A percentile compares a stretch with the other conserved stretches of the same genome.
Evolutionary conservation across 73 alveolate genomes (phyloP).

Genomic region (Loxodes magnus): DNA sequence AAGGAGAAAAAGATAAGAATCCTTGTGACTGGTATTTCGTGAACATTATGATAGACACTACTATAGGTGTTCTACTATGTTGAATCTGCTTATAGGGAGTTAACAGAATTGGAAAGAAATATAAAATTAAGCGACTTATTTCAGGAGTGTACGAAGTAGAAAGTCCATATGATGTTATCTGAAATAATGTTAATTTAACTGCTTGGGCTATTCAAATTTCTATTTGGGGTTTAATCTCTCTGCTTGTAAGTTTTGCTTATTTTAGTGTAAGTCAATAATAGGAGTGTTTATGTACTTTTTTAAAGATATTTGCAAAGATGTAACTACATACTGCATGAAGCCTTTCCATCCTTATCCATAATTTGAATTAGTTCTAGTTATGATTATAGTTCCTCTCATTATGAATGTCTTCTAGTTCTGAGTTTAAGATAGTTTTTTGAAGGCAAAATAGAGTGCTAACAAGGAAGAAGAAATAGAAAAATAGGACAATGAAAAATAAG

Average conservation of each 20-base stretch:
- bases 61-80: background rate
- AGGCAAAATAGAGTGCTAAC: background rate
- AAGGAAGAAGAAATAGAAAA: background rate
- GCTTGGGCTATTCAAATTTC: conserved; percentile 4
- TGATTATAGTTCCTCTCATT: conserved; percentile 2
- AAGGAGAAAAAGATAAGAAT: background rate
- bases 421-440: background rate
- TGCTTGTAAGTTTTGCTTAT: no score
- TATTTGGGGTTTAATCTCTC: background rate
- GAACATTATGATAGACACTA: conserved; percentile 18
- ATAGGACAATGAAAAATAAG: background rate
- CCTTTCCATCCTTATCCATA: background rate
- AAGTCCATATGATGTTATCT: no score
- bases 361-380: background rate
- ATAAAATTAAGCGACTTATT: background rate
- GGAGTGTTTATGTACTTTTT: background rate
- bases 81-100: background rate
- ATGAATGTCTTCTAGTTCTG: background rate
- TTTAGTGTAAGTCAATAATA: background rate
- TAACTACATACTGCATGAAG: background rate
- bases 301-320: background rate
- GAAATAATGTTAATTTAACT: background rate
- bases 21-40: conserved; percentile 30
- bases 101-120: background rate
- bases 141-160: conserved; percentile 2